These are phyloP conservation scores for Termitomyces sp. DNA, from an alignment of 768 basidiomycete species.

Conservation along the genomic window DNA sequence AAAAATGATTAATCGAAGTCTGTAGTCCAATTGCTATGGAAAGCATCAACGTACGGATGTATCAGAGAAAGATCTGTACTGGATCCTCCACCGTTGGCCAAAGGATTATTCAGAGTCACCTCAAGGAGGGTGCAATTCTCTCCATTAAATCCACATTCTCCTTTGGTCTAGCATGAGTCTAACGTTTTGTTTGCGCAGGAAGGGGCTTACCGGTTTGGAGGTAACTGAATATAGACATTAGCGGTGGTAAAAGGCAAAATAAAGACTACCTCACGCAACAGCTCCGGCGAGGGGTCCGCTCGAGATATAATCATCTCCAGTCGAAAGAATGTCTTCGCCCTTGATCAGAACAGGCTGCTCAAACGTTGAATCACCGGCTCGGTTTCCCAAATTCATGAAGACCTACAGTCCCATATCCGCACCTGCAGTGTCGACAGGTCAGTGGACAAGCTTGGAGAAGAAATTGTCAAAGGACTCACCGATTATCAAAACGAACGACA, in stretches of 20 bases:
- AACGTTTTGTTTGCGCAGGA: background rate
- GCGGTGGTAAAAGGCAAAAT: background rate
- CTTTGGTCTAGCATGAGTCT: slow-evolving; percentile 10
- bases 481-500: slow-evolving; percentile 31
- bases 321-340: slow-evolving; percentile 24
- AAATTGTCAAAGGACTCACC: slow-evolving; percentile 2
- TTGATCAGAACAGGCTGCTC: slow-evolving; percentile 25
- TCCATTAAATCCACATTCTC: slow-evolving; percentile 32
- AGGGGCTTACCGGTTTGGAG: slow-evolving; percentile 22
- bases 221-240: slow-evolving; percentile 16
- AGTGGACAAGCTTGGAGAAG: background rate
- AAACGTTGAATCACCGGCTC: background rate
- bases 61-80: slow-evolving; percentile 34
- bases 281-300: slow-evolving; percentile 24
- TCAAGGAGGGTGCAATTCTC: slow-evolving; percentile 34
- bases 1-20: background rate
- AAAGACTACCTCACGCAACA: slow-evolving; percentile 26
- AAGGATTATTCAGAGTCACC: slow-evolving; percentile 29
- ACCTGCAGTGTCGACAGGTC: slow-evolving; percentile 15
- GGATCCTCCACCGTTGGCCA: slow-evolving; percentile 24
- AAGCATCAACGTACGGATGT: slow-evolving; percentile 28
- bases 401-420: slow-evolving; percentile 28
- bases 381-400: background rate
- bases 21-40: slow-evolving; percentile 5
- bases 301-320: slow-evolving; percentile 22